Evolutionary conservation across 1,284 basidiomycete genomes (phyloP), one percentile per base, ranked within the genome.

Genomic region (Trichosporon inkin): DNA sequence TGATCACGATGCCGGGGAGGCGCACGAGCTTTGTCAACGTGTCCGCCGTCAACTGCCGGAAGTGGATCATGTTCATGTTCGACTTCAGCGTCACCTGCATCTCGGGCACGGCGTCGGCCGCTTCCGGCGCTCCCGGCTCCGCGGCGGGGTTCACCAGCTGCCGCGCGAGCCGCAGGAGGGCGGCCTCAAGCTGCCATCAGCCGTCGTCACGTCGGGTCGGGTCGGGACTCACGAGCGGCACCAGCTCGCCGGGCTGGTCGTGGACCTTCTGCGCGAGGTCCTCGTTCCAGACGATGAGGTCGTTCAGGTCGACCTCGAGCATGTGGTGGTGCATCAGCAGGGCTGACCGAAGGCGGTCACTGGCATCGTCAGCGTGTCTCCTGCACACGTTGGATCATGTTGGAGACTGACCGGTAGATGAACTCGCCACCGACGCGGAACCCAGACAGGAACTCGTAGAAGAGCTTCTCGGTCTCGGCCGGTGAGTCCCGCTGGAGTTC

Each of bases 1-100:
- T 95, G 74, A 99, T 97, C 73, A 99, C 93, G 71, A 99, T 99
- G 35, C 96, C 96, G 1, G 96, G 96, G 41, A 99, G 85, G 63
- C 96, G 88, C 36, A 99, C 95, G 41, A 99, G 87, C 70, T 91
- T 93, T 71, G 94, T 93, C 82, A 98, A 90, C 28, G 89, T 93
- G 68, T 94, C 85, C 5, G 96, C 95, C n/a, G 88, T 89, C 44
- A 97, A 84, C 57, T 96, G 91, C 53, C 96, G 87, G 80, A 99
- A 98, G 72, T 92, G 90, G 63, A 91, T 86, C 79, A 99, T 84
- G 78, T 96, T 96, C 65, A 93, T 84, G 10, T 89, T 89, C 17
- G 90, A 93, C 70, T 85, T 87, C 38, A 99, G 82, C 24, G 89
- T 92, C 57, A 98, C 84, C 78, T 99, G 96, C 54, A 98, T 84